Evolutionary conservation across 106 monocot species (phyloP), one percentile per base, ranked within the genome.

Genomic region (Vanilla planifolia): DNA sequence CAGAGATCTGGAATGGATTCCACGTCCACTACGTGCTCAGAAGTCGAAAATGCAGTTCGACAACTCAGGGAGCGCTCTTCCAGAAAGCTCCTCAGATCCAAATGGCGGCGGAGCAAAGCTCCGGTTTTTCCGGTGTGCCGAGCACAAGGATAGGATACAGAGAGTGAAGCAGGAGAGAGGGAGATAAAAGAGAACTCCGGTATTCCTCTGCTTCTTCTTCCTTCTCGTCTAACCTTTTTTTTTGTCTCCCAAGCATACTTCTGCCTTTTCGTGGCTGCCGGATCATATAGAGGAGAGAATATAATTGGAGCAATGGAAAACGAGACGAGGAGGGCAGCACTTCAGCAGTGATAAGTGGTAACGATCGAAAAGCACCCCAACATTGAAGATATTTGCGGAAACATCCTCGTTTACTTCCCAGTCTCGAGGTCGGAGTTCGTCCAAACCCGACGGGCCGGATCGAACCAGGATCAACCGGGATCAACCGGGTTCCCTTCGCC

Each of bases 41-140:
- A 20, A 20, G 20, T 34, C 29, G 30, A 28, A 56, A 36, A 67
- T 67, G 51, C 67, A 45, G 62, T 32, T 46, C 10, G 32, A n/a
- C 14, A 11, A 8, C 61, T 62, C 62, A 2, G 29, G 4, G n/a
- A 42, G n/a, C 42, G 25, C 20, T 33, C 20, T 35, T 17, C 11
- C 17, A 5, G 57, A 19, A 1, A 34, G 20, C 33, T 8, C 33
- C 8, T 9, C 20, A 34, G 57, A 57, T 57, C 57, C 57, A 19
- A 57, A 57, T 57, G 57, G 57, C 33, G 35, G 35, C 20, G 57
- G 5, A 57, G 57, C 15, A 61, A 7, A 61, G 42, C 44, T 28
- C n/a, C n/a, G 5, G 5, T 32, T 32, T 56, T 32, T 30, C 21
- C 43, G 40, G 17, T 8, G 14, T 16, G 19, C 37, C 29, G 16